Base-by-base conservation (phyloP, 129 eudicot genomes). In the Tagetes erecta region DNA sequence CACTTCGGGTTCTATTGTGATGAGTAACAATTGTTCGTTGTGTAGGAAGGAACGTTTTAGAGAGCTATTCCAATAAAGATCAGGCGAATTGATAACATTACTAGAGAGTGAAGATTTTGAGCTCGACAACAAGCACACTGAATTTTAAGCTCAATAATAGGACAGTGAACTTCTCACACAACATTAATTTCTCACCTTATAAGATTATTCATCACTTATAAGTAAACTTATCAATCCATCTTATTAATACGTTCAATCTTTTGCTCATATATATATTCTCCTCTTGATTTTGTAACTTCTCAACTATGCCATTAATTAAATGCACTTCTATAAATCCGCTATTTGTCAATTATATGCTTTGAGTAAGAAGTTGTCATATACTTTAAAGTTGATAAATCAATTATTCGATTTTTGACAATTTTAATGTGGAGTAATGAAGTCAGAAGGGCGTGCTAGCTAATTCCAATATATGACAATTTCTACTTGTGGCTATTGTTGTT, bases 341-440 rank as follows among this genome's bases (percentile, higher is more conserved):
- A 68, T 35, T 44, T 42, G 58, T 47, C 64, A 44, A 58, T 46
- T 59, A 70, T 75, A 75, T 64, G 35, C 33, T 46, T 69, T 59
- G 70, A 46, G 81, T 77, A 69, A 38, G 8, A 58, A 69, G 34
- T 58, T 4, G 55, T 47, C 64, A 45, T 35, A 11, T 60, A 69
- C 13, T 46, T 37, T 36, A 36, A 46, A 69, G 8, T 14, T 36
- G 45, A 77, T 69, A 59, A 69, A 59, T 46, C 9, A 12, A 59
- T 69, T 39, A 42, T 47, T 59, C 31, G 72, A 56, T 64, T 36
- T 49, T 78, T 30, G 56, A 78, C 81, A 35, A 70, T 46, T 78
- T 71, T 13, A 31, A 66, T 57, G 39, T 47, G 64, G 40, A 76
- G 67, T 66, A 76, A 47, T 33, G 52, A 38, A 69, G 51, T 57